These are phyloP conservation scores for Dendrothele bispora DNA, from an alignment of 768 basidiomycete species.

Conservation along the genomic window DNA sequence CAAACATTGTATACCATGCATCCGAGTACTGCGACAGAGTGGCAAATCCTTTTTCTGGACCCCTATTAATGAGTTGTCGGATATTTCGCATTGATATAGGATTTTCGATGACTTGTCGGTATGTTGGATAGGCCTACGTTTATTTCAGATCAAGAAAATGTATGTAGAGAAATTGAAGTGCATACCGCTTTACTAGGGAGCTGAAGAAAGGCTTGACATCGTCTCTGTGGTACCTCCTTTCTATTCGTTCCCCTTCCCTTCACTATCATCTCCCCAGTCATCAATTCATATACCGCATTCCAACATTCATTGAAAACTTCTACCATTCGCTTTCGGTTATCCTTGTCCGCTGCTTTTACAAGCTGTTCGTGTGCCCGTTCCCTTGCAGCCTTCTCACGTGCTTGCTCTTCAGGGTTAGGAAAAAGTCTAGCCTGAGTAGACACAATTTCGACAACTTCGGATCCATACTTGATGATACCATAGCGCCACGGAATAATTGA, in stretches of 20 bases:
- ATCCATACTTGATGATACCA: neutral
- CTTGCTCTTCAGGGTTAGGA: constrained; percentile 3
- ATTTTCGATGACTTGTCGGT: no score
- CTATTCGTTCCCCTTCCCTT: no score
- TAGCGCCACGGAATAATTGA: constrained; percentile 7
- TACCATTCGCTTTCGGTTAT: neutral
- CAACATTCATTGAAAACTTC: constrained; percentile 8
- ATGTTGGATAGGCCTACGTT: no score
- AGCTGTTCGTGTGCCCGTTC: constrained; percentile 2
- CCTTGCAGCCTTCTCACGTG: neutral
- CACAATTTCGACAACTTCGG: neutral
- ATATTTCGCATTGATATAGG: no score
- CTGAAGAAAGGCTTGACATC: no score
- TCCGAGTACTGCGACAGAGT: no score
- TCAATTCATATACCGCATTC: constrained; percentile 3
- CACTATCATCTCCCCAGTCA: no score
- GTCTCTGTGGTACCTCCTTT: no score
- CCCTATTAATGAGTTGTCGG: no score
- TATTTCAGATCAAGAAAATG: no score
- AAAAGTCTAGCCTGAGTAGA: neutral
- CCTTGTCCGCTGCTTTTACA: neutral
- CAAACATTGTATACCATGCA: constrained; percentile 8
- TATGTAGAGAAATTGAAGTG: no score
- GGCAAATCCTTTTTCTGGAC: neutral
- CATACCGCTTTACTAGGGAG: no score